Evolutionary conservation across 2,329 filamentous ascomycete species (phyloP).

Genomic region (Clonostachys byssicola): DNA sequence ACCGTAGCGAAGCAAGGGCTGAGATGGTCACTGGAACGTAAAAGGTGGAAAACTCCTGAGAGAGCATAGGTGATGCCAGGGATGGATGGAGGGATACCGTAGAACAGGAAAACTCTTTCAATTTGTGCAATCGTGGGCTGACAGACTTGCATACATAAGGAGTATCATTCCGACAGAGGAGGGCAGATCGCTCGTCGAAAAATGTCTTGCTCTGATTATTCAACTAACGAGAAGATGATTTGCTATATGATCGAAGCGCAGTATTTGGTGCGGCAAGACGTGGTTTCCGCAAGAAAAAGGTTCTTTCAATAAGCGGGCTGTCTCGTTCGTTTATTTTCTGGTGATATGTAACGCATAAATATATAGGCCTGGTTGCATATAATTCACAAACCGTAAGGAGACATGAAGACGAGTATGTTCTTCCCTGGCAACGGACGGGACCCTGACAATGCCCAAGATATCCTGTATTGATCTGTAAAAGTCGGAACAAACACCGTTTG

Average conservation of each 20-base stretch:
- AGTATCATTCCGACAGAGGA: background rate
- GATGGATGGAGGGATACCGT: background rate
- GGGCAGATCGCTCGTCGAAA: background rate
- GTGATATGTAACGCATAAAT: background rate
- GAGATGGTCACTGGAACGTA: background rate
- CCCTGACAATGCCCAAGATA: background rate
- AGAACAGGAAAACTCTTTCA: background rate
- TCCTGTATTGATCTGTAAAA: background rate
- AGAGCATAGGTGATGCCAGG: background rate
- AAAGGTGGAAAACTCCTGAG: background rate
- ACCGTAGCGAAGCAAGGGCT: background rate
- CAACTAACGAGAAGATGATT: background rate
- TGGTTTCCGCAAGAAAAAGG: background rate
- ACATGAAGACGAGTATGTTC: background rate
- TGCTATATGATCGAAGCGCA: background rate
- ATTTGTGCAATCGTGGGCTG: background rate
- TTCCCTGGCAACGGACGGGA: background rate
- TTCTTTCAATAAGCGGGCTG: background rate
- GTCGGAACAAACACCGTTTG: background rate
- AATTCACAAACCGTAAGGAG: background rate
- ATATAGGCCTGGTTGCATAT: background rate
- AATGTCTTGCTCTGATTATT: background rate
- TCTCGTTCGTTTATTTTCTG: background rate
- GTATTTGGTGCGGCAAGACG: background rate
- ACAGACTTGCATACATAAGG: background rate